Evolutionary conservation across 1,139 yeast genomes (phyloP), one percentile per base, ranked within the genome.

Genomic region (Yamadazyma aaseri): DNA sequence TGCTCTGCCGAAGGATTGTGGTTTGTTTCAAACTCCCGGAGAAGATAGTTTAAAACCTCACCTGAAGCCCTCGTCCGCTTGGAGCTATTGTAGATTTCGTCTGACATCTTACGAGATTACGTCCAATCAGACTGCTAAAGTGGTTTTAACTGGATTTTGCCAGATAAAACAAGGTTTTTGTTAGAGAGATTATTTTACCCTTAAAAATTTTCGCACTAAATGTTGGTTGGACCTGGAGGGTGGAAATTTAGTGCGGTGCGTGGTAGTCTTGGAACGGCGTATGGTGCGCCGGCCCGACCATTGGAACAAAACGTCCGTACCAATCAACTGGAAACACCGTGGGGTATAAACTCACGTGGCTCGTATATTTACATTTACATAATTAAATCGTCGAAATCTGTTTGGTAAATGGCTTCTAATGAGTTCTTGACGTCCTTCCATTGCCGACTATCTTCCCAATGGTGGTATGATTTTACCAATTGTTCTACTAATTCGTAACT

Each of bases 31-130:
- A 86, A 87, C 53, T 87, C 95, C 24, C 69, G 67, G 31, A 84
- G 73, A 37, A 90, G 70, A 30, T 76, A 72, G 33, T 77, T 82
- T 34, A 89, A 65, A 13, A 85, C 92, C 49, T 84, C 94, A 1
- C 96, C 95, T 4, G 90, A 81, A 1, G 97, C 97, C 44, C 92
- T 67, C 26, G 72, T 65, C 40, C 76, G 46, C 40, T 67, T 69
- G 39, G 50, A 46, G 17, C 63, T 36, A n/a, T 26, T 25, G 29
- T 17, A 28, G 15, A 21, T 22, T 17, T 46, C 51, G 11, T 44
- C 49, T 4, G 46, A 37, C 37, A 42, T 39, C 27, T 22, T 18
- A n/a, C n/a, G n/a, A n/a, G n/a, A 31, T 27, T 15, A 9, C 14
- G 21, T 18, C 8, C n/a, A n/a, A n/a, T n/a, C n/a, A n/a, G n/a